These are phyloP conservation scores for Paraphaeosphaeria minitans DNA, from an alignment of 2,329 filamentous ascomycete genomes.

Conservation along the genomic window DNA sequence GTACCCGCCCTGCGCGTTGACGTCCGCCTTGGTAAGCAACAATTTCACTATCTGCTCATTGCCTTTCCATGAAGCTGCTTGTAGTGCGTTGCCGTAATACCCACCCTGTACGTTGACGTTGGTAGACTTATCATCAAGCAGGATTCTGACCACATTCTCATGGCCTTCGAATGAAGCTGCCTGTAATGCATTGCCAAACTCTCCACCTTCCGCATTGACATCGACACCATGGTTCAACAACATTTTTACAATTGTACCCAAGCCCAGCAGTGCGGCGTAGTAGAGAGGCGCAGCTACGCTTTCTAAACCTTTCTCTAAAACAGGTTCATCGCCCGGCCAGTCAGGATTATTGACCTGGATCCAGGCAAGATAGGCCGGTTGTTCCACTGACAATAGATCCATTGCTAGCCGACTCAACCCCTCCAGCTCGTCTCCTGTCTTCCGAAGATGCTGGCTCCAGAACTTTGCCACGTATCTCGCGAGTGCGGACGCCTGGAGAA, in stretches of 20 bases:
- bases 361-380: conserved; percentile 27
- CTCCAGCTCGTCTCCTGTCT: conserved; percentile 17
- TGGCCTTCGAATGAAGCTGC: not conserved
- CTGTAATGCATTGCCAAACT: not conserved
- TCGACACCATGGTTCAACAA: not conserved
- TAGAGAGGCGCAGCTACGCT: conserved; percentile 5
- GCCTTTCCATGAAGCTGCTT: not conserved
- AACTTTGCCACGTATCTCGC: conserved; percentile 35
- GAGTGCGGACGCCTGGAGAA: conserved; percentile 18
- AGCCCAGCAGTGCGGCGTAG: not conserved
- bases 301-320: conserved; percentile 6
- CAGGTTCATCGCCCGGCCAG: not conserved
- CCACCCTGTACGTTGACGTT: not conserved
- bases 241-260: not conserved
- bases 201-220: not conserved
- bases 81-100: not conserved
- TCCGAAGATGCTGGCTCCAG: conserved; percentile 31
- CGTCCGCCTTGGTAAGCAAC: not conserved
- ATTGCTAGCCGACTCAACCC: conserved; percentile 15
- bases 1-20: not conserved
- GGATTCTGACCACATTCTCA: not conserved
- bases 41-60: not conserved
- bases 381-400: conserved; percentile 17
- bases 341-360: conserved; percentile 26
- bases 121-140: not conserved